Conservation (phyloP, 169 alveolate genomes). For the Plasmodium chabaudi region DNA sequence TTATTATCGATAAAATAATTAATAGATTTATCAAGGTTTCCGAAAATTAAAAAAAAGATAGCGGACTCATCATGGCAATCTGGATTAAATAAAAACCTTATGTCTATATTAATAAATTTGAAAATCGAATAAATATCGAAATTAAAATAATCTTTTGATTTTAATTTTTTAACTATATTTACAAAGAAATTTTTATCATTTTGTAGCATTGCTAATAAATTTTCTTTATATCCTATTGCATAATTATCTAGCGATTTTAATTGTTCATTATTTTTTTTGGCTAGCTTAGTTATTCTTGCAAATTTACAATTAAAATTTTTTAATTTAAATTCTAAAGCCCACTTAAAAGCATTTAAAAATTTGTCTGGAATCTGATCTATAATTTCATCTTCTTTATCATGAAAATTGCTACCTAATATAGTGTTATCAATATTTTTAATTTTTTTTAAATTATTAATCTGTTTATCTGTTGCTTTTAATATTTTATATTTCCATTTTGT, state of each 20-base stretch:
- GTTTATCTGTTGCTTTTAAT: slow-evolving; percentile 10
- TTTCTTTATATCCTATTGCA: slow-evolving; percentile 76
- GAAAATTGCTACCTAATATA: slow-evolving; percentile 30
- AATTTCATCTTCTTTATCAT: slow-evolving; percentile 53
- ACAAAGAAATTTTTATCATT: slow-evolving; percentile 66
- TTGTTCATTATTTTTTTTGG: slow-evolving; percentile 65
- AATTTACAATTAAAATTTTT: slow-evolving; percentile 73
- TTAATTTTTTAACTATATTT: slow-evolving; percentile 47
- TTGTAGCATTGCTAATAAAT: slow-evolving; percentile 62
- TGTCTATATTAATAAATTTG: slow-evolving; percentile 48
- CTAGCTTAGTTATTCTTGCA: slow-evolving; percentile 47
- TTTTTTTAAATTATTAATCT: slow-evolving; percentile 30
- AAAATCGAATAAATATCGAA: slow-evolving; percentile 74
- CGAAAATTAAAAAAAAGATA: slow-evolving; percentile 57
- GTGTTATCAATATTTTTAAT: slow-evolving; percentile 71
- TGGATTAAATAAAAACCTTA: slow-evolving; percentile 58
- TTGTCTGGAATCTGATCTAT: slow-evolving; percentile 38
- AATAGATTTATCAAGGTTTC: slow-evolving; percentile 55
- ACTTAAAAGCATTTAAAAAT: slow-evolving; percentile 67
- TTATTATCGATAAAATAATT: slow-evolving; percentile 32
- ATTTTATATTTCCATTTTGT: neutral
- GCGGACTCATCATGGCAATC: slow-evolving; percentile 65
- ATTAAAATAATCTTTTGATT: slow-evolving; percentile 74
- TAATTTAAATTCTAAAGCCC: slow-evolving; percentile 74
- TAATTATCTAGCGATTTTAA: slow-evolving; percentile 44